Conservation (phyloP, 306 rosid species). For the Cercis canadensis region DNA sequence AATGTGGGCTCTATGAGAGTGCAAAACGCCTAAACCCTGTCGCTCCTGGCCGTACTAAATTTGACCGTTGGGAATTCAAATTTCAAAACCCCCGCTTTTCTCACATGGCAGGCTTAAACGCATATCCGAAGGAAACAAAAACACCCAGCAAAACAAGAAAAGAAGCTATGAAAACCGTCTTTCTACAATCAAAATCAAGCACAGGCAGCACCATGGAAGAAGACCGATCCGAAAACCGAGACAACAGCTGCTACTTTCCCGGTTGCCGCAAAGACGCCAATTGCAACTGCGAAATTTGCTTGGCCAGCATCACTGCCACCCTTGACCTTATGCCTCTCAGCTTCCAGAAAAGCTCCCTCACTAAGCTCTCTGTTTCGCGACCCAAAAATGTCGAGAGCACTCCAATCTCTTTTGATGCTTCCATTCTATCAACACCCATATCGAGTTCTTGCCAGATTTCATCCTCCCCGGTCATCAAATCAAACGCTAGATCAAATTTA, state of each 20-base stretch:
- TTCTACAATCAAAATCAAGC: slow-evolving; percentile 47
- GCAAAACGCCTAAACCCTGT: too few species aligned
- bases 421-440: slow-evolving; percentile 57
- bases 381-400: slow-evolving; percentile 49
- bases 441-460: slow-evolving; percentile 31
- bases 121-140: not conserved
- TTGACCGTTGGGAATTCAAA: slow-evolving; percentile 77
- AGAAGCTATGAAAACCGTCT: slow-evolving; percentile 49
- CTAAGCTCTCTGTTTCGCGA: slow-evolving; percentile 59
- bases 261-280: slow-evolving; percentile 84
- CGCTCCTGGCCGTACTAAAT: not conserved
- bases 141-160: not conserved
- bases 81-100: slow-evolving; percentile 36
- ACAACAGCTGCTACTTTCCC: slow-evolving; percentile 79
- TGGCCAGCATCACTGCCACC: slow-evolving; percentile 86
- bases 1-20: too few species aligned
- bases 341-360: slow-evolving; percentile 65
- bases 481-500: slow-evolving; percentile 38
- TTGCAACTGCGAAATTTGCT: slow-evolving; percentile 75
- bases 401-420: slow-evolving; percentile 66
- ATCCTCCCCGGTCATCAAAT: slow-evolving; percentile 41
- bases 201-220: slow-evolving; percentile 47
- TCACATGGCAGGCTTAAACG: not conserved
- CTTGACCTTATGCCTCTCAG: slow-evolving; percentile 79
- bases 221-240: slow-evolving; percentile 48